Evolutionary conservation across 2,329 filamentous ascomycete species (phyloP).

Genomic region (Sclerotiophoma versabilis): DNA sequence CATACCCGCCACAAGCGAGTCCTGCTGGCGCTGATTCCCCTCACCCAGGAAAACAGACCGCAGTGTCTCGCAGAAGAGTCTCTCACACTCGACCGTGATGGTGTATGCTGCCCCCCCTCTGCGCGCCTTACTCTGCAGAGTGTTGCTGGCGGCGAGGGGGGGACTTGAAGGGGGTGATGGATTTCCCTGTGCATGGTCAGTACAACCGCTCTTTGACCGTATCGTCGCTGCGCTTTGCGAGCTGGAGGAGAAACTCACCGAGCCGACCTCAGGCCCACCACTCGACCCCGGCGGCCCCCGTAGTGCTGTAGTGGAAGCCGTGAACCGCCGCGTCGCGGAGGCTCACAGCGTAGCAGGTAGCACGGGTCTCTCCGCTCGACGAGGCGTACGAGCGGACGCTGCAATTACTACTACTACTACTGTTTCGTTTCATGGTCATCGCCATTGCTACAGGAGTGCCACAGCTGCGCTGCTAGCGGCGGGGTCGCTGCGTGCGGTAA

Average conservation of each 20-base stretch:
- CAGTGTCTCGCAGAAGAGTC: slow-evolving; percentile 98
- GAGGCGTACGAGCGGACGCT: slow-evolving; percentile 60
- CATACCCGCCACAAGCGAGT: slow-evolving; percentile 88
- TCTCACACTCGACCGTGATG: slow-evolving; percentile 99
- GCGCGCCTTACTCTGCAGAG: slow-evolving; percentile 52
- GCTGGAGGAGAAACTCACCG: slow-evolving; percentile 39
- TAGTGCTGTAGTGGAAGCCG: slow-evolving; percentile 96
- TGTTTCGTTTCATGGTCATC: slow-evolving; percentile 75
- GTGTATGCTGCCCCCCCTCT: slow-evolving; percentile 92
- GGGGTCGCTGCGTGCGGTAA: slow-evolving; percentile 14
- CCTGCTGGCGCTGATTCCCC: slow-evolving; percentile 77
- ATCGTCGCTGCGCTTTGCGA: neutral
- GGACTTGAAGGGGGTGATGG: slow-evolving; percentile 87
- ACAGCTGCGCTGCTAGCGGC: slow-evolving; percentile 48
- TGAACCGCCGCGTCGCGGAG: slow-evolving; percentile 65
- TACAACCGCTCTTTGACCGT: neutral
- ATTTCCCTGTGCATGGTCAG: slow-evolving; percentile 66
- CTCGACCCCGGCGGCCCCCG: slow-evolving; percentile 72
- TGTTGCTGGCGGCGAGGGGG: slow-evolving; percentile 79
- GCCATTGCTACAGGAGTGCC: slow-evolving; percentile 67
- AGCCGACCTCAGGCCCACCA: slow-evolving; percentile 57
- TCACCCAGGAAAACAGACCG: slow-evolving; percentile 94
- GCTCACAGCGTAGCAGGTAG: slow-evolving; percentile 89
- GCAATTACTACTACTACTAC: slow-evolving; percentile 70
- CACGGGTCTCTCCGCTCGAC: slow-evolving; percentile 78